Conservation (phyloP, 768 basidiomycete genomes). For the Lentinus tigrinus region DNA sequence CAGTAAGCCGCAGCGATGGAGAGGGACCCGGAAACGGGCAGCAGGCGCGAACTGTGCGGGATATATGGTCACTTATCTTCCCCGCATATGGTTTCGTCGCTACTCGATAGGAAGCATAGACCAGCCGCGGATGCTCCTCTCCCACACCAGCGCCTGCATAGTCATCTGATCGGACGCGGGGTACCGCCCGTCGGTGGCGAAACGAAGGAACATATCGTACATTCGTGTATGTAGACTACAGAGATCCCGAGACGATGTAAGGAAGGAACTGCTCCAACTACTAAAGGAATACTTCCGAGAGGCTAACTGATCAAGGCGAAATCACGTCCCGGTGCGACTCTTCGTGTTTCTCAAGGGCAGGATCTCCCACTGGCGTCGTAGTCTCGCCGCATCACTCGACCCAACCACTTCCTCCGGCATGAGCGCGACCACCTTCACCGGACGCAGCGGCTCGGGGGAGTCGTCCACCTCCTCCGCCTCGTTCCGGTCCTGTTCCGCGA, state of each 20-base stretch:
- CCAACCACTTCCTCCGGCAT: constrained; percentile 37
- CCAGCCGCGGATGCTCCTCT: not conserved
- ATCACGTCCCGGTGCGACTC: constrained; percentile 19
- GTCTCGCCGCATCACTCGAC: constrained; percentile 36
- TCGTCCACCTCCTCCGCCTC: constrained; percentile 82
- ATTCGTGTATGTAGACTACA: too few species aligned
- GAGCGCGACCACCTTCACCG: constrained; percentile 50
- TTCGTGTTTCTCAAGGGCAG: constrained; percentile 39
- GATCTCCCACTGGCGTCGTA: constrained; percentile 49
- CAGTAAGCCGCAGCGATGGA: not conserved
- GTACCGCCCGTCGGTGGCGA: too few species aligned
- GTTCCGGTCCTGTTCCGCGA: constrained; percentile 73
- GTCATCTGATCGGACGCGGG: not conserved
- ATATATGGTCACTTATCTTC: not conserved
- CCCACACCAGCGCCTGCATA: not conserved
- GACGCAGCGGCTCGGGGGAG: constrained; percentile 53
- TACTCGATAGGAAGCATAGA: constrained; percentile 8
- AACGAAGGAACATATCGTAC: too few species aligned
- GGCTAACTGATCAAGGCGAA: not conserved
- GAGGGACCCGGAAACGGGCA: too few species aligned
- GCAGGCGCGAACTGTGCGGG: not conserved
- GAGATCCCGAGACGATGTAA: too few species aligned
- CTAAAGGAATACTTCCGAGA: too few species aligned
- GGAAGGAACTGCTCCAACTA: too few species aligned
- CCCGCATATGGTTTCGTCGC: too few species aligned